phyloP scores from a whole-genome alignment of 768 basidiomycete genomes.

The Mrakia blollopis region DNA sequence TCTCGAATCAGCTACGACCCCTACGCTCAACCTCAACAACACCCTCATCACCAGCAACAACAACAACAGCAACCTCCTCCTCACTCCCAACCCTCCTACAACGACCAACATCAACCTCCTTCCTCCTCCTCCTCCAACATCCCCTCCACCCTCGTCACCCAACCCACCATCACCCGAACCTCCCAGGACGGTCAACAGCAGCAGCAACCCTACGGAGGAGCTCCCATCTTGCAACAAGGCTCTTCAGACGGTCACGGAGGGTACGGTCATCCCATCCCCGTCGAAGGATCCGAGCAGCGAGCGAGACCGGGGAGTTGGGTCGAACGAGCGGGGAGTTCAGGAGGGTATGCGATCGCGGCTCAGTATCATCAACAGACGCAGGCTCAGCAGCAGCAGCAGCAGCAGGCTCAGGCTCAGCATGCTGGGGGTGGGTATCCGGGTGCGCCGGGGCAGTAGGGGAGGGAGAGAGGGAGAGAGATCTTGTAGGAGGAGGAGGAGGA shows the following conservation, averaged over 20 bases:
- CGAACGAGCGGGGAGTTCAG: neutral
- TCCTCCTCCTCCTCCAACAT: neutral
- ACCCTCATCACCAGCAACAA: neutral
- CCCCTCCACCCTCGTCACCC: neutral
- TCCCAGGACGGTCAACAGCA: neutral
- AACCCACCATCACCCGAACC: neutral
- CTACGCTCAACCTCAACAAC: neutral
- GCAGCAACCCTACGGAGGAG: neutral
- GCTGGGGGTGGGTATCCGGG: neutral
- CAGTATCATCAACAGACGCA: neutral
- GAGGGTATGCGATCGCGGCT: neutral
- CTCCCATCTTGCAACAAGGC: neutral
- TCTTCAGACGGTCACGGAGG: neutral
- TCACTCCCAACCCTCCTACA: slow-evolving; percentile 1
- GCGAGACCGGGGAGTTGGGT: neutral
- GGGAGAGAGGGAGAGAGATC: too few relatives aligned
- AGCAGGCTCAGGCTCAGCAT: too few relatives aligned
- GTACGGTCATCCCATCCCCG: too few relatives aligned
- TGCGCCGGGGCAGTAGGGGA: too few relatives aligned
- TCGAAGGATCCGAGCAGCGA: too few relatives aligned
- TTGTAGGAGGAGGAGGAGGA: too few relatives aligned
- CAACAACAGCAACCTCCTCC: neutral
- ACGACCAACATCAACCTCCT: neutral
- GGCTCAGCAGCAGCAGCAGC: neutral
- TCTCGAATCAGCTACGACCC: neutral